A percentile compares a stretch with the other conserved stretches of the same genome.
These are phyloP conservation scores for Arthroderma uncinatum DNA, from an alignment of 2,329 filamentous ascomycete genomes.

Conservation along the genomic window DNA sequence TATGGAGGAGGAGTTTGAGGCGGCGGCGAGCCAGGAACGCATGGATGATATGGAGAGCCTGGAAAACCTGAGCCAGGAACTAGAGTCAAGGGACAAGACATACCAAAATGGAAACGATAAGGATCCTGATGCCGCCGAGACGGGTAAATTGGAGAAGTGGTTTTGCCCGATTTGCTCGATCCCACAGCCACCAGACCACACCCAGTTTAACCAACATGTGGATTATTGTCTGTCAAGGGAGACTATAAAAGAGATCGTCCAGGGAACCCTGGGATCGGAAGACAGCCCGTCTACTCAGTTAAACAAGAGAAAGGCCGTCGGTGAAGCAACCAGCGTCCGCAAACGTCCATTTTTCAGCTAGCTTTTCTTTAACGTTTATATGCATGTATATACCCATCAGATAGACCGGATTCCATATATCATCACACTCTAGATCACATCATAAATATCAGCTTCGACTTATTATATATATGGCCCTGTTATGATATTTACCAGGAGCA, in stretches of 20 bases:
- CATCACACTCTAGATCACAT: too few relatives aligned
- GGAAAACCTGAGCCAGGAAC: constrained; percentile 51
- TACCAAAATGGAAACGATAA: constrained; percentile 21
- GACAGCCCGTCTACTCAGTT: neutral
- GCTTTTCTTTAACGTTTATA: neutral
- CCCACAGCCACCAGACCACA: constrained; percentile 64
- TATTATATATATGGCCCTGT: too few relatives aligned
- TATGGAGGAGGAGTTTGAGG: constrained; percentile 13
- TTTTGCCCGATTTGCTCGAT: constrained; percentile 78
- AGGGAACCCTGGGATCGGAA: constrained; percentile 34
- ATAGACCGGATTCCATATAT: neutral
- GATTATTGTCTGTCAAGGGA: constrained; percentile 79
- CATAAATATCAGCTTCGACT: too few relatives aligned
- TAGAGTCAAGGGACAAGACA: constrained; percentile 9
- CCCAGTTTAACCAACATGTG: constrained; percentile 78
- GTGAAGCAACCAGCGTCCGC: constrained; percentile 27
- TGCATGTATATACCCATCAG: neutral
- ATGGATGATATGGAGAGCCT: constrained; percentile 52
- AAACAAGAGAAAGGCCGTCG: constrained; percentile 5
- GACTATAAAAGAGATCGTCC: constrained; percentile 73
- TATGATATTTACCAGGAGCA: too few relatives aligned
- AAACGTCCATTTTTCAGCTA: constrained; percentile 15
- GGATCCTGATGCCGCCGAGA: neutral
- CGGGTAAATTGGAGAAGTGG: constrained; percentile 43
- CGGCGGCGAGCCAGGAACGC: constrained; percentile 47